Evolutionary conservation across 768 basidiomycete genomes (phyloP), one percentile per base, ranked within the genome.

Genomic region (Boletus pseudopeckii): DNA sequence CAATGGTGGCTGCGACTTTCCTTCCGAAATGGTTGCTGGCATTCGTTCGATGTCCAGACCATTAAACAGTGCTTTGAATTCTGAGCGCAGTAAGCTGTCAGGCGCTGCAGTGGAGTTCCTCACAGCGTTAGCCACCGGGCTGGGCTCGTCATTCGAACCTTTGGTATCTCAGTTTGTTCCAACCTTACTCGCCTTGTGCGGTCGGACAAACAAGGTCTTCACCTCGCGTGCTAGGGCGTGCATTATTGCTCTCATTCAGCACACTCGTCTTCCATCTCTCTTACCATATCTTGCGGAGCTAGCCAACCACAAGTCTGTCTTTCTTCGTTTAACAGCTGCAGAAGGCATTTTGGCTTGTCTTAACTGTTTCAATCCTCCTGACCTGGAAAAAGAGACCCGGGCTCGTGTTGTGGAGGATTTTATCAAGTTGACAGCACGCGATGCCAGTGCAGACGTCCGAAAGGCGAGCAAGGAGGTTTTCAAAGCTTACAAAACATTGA

Each of bases 121-220:
- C n/a, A 67, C 66, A 15, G 67, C 74, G 1, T 62, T 86, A 20
- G 83, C 82, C 10, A 70, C 73, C 0, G 80, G 76, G 0, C 73
- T 93, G 15, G 86, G 80, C 18, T 60, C 71, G 7, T 74, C 76
- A 8, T 92, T 92, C 62, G 88, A 88, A 38, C 78, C 82, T 3
- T 75, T 92, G 20, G 69, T 90, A 7, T 68, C 80, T n/a, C 64
- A 84, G 13, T 85, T 88, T 62, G 59, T 92, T 40, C 91, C 90
- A 0, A 71, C 82, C 7, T 73, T 94, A 18, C 73, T 94, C 13
- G 70, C 73, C 2, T 71, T 91, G 22, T 90, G 88, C 57, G 76
- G 81, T 17, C 82, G 89, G 20, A 78, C 90, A 18, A 92, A 88
- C 76, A 93, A 91, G 68, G 81, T 93, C 44, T 81, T 88, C 62